These are phyloP conservation scores for Beauveria sp. DNA, from an alignment of 2,329 filamentous ascomycete species.

Conservation along the genomic window DNA sequence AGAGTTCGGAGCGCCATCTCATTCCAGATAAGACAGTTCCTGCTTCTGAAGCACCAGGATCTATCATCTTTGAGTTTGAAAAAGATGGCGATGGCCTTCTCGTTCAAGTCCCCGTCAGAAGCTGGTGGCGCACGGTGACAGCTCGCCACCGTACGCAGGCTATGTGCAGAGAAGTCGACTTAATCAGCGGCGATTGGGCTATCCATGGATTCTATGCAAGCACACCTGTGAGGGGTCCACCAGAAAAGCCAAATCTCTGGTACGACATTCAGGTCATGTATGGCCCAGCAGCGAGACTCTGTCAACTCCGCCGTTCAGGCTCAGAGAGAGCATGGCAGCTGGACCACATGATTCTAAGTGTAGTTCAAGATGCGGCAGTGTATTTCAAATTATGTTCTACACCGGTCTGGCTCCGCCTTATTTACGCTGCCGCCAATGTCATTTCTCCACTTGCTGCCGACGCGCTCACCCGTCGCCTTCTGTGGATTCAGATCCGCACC, in stretches of 20 bases:
- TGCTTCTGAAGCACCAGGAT: not conserved
- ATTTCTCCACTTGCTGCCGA: not conserved
- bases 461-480: not conserved
- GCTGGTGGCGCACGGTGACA: not conserved
- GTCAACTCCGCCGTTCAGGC: not conserved
- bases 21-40: not conserved
- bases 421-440: not conserved
- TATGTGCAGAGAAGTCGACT: not conserved
- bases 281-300: not conserved
- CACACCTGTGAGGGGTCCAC: not conserved
- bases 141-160: not conserved
- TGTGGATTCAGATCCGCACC: not conserved
- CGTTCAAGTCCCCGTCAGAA: not conserved
- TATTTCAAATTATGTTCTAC: constrained; percentile 1
- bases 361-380: not conserved
- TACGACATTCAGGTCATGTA: not conserved
- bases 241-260: not conserved
- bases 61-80: not conserved
- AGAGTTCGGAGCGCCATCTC: not conserved
- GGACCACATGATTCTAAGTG: not conserved
- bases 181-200: not conserved
- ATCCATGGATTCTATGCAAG: not conserved
- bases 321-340: not conserved
- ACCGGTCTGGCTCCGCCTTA: not conserved
- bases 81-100: not conserved